Evolutionary conservation across 2,329 filamentous ascomycete species (phyloP), one percentile per base, ranked within the genome.

Genomic region (Penicillium paneum): DNA sequence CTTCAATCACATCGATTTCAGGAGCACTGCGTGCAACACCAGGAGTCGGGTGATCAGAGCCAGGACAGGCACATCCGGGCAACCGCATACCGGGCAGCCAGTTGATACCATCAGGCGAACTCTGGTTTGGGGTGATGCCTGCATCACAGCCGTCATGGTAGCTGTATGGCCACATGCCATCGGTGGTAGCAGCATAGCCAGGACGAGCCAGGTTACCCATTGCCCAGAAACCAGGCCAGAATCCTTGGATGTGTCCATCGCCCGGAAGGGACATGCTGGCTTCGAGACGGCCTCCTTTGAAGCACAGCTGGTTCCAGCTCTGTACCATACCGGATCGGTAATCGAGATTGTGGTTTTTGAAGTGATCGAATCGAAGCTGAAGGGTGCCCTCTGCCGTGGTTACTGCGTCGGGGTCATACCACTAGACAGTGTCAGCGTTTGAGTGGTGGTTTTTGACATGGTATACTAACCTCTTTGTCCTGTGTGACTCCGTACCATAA

Each of bases 211-310:
- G 78, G 64, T 90, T 90, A 5, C 87, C 87, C 84, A 90, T 88
- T 0, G 85, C 79, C 87, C 87, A 90, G 71, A 89, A 87, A 71
- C 87, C 87, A 39, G 87, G 87, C 87, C 87, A 90, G 71, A 89
- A 87, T 54, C 87, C 87, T 52, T 83, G 79, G 13, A 83, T 80
- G 59, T 88, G 84, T 42, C 86, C 87, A 43, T 78, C 73, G 15
- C 86, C 87, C 13, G 87, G 87, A 6, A 90, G 75, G 4, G 86
- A 89, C 49, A 89, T 83, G 64, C 84, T 87, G 19, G 85, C 85
- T 72, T 90, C 87, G 13, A 90, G 67, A 44, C 86, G 81, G 3
- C 87, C 87, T 31, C 86, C 85, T 57, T 87, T 88, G 75, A 89
- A 89, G 70, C 87, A 88, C 51, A 89, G 68, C 67, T 88, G 83